Evolutionary conservation across 345 rosid genomes (phyloP), one percentile per base, ranked within the genome.

Genomic region (Eucalyptus sp.): DNA sequence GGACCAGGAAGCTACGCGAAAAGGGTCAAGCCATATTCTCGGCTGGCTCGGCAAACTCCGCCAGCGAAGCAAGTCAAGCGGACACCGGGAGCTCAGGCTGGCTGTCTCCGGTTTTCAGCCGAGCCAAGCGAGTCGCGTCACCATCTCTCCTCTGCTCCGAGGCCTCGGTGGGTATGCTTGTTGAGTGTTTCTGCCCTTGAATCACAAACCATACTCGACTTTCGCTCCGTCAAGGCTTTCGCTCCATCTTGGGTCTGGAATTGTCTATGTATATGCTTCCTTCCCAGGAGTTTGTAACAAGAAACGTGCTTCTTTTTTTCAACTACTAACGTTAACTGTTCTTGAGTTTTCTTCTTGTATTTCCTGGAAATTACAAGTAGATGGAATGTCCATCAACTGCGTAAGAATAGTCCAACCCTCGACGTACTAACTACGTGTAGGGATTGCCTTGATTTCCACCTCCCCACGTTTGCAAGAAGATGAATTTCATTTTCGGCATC

Each of bases 1-100:
- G 94, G 95, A 91, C 90, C 13, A 88, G 87, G 50, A 93, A 93
- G 90, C 92, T 88, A 66, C 90, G 92, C 15, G 93, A 93, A 87
- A 93, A 91, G 87, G 91, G 92, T 76, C 91, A 50, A 68, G 50
- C 91, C 92, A 64, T 81, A 86, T 71, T 87, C 87, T 71, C 93
- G 8, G 76, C 48, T 54, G 88, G 89, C 90, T 16, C 86, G 13
- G 66, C 85, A 31, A 31, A 43, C 15, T 90, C 87, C 7, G 12
- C 86, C 88, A 8, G 87, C 50, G 87, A 86, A 86, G 71, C 88
- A 4, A 20, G 18, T 50, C 90, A 41, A 50, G 49, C 89, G 10
- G 89, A 87, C 44, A 89, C 25, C 37, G 88, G 44, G 12, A 86
- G 33, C 52, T 31, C 86, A 1, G 44, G 89, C 14, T 58, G 89